Base-by-base conservation (phyloP, 495 filamentous ascomycete genomes). In the Geoglossum glabrum region DNA sequence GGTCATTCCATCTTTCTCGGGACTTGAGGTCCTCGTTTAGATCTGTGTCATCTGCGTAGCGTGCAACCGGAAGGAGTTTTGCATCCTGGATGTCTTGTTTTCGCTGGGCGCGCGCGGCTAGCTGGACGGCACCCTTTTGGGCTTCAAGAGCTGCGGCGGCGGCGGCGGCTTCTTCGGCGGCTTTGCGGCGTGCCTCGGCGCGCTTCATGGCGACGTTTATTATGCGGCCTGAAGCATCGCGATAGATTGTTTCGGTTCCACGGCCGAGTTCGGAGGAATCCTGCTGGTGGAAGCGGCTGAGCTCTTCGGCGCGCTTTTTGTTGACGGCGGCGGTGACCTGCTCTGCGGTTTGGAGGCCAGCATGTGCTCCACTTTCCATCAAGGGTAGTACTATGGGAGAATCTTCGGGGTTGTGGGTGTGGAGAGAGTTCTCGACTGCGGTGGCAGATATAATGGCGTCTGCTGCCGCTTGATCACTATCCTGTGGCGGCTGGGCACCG, bases 131-230 rank as follows among this genome's bases (percentile, higher is more conserved):
- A 40, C 92, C 92, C 69, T 83, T 83, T 15, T 84, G 74, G 17
- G 77, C 77, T 62, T 85, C 79, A 43, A 75, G 69, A 57, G 77
- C 79, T 49, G 77, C 77, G 45, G 70, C 67, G 62, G 82, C 80
- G 23, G 73, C 66, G 43, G 76, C 78, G 28, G 84, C 84, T 66
- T 87, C 86, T 58, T 86, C 81, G 10, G 68, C 71, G 9, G 69
- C 71, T 54, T 81, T 81, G 38, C 77, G 76, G 6, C 89, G 74
- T 30, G 86, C 82, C 67, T 96, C 90, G 15, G 88, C 89, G 3
- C 90, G 76, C 67, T 85, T 84, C 84, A 96, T 86, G 1, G 82
- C 78, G 8, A 95, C 82, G 64, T 97, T 93, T 60, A 97, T 86
- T 13, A 95, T 82, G 21, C 90, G 78, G 2, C 92, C 92, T 2